Percentiles rank a stretch among this genome's conserved stretches.
phyloP scores from a whole-genome alignment of 129 eudicot species.

The Flaveria brownii region DNA sequence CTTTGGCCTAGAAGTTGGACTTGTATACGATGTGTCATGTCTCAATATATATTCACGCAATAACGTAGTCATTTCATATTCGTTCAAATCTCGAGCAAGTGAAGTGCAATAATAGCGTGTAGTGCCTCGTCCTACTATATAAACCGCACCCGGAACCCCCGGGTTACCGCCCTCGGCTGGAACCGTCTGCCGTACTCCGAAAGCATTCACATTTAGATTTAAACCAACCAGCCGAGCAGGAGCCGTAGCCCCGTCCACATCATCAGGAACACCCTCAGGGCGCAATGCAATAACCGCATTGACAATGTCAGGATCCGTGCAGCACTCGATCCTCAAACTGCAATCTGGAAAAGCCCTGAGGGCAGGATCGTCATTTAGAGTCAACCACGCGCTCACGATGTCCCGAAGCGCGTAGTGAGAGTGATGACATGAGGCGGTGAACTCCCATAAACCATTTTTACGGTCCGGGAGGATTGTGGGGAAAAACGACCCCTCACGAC shows the following conservation, averaged over 20 bases:
- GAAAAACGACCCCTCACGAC: constrained; percentile 34
- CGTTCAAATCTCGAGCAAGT: constrained; percentile 1
- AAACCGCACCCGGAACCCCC: constrained; percentile 3
- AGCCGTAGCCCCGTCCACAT: constrained; percentile 16
- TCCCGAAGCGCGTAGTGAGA: constrained; percentile 32
- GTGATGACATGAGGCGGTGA: constrained; percentile 24
- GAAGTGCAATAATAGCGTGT: constrained; percentile 27
- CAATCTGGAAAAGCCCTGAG: constrained; percentile 31
- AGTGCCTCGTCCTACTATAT: constrained; percentile 26
- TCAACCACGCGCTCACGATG: constrained; percentile 32
- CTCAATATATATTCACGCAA: constrained; percentile 22
- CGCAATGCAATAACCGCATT: constrained; percentile 9
- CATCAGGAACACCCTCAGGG: constrained; percentile 4
- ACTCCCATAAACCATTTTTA: constrained; percentile 17
- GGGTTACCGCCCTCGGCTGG: constrained; percentile 7
- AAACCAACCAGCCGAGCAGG: constrained; percentile 19
- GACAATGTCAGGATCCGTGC: constrained; percentile 12
- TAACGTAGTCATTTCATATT: constrained; percentile 19
- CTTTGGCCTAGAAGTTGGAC: not conserved
- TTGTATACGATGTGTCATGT: not conserved
- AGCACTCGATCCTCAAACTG: constrained; percentile 28
- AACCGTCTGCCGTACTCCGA: constrained; percentile 23
- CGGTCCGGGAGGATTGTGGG: constrained; percentile 21
- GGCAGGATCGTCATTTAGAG: constrained; percentile 20
- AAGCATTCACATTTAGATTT: constrained; percentile 11